Evolutionary conservation across 202 grass and related monocot species (phyloP), one percentile per base, ranked within the genome.

Genomic region (Digitaria exilis): DNA sequence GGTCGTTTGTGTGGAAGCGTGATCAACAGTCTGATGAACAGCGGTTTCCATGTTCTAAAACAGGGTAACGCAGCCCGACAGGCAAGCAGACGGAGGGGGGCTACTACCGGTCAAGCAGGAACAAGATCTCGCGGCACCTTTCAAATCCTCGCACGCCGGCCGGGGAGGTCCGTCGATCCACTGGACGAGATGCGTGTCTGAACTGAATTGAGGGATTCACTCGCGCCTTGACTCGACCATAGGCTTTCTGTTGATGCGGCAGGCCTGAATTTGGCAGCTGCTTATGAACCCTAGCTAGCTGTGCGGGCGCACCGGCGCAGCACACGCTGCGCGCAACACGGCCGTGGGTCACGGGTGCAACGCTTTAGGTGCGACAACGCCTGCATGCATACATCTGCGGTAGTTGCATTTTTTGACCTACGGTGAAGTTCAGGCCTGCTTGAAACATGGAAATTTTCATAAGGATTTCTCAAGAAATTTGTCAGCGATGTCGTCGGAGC

Each of bases 21-120:
- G 80, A 65, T 88, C 67, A 79, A 72, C 69, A 60, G 67, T 49
- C 21, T 16, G 32, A 66, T 44, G 50, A 84, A 74, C 81, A 79
- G 60, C 22, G 59, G 5, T 61, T 88, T 62, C 60, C 76, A 63
- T 80, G 81, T 54, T 56, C 32, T 63, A 44, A 16, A 88, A 89
- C 87, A 81, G 82, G 21, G 42, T 17, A 70, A 52, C 77, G 87
- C 82, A 80, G 82, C 64, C 70, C 63, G 76, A 44, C 87, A 31
- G 67, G 71, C 19, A n/a, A n/a, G 50, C 29, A 73, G 49, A 45
- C 21, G 15, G 28, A 21, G 22, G 24, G 42, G 9, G 7, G 37
- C n/a, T n/a, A n/a, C n/a, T n/a, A n/a, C n/a, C n/a, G 29, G 26
- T 62, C 56, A 54, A 54, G 59, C 56, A 8, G 19, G 43, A 4